Evolutionary conservation across 192 early-diverging fungal genomes (phyloP).

Genomic region (Coemansia sp.): DNA sequence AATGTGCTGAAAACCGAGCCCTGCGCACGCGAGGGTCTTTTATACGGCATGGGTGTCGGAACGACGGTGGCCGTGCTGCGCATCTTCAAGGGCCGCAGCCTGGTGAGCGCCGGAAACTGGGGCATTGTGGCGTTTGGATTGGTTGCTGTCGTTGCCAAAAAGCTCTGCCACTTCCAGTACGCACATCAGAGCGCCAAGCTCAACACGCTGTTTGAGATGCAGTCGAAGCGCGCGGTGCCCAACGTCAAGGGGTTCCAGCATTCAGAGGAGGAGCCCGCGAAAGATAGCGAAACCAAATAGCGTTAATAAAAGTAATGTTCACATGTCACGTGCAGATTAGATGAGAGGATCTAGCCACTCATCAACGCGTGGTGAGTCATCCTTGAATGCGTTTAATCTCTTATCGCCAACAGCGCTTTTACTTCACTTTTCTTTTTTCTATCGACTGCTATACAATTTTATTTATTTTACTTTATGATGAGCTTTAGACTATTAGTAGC

Average conservation of each 20-base stretch:
- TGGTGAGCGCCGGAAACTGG: conserved; percentile 46
- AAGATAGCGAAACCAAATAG: background rate
- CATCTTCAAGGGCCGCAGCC: conserved; percentile 28
- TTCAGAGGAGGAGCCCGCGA: background rate
- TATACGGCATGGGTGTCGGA: conserved; percentile 43
- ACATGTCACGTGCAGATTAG: background rate
- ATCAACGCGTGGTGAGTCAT: conserved; percentile 8
- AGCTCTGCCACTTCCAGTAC: conserved; percentile 43
- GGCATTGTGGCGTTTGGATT: conserved; percentile 30
- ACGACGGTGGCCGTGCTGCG: conserved; percentile 30
- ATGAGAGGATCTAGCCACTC: conserved; percentile 3
- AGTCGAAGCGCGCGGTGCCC: background rate
- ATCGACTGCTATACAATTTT: background rate
- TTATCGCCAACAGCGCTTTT: background rate
- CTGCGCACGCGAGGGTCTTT: conserved; percentile 49
- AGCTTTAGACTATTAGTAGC: conserved; percentile 53
- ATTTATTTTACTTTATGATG: conserved; percentile 8
- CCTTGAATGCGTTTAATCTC: background rate
- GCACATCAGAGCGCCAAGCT: conserved; percentile 39
- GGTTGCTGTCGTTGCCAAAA: conserved; percentile 27
- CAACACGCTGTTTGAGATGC: conserved; percentile 33
- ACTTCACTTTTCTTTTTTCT: background rate
- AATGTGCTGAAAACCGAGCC: conserved; percentile 23
- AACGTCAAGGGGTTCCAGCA: conserved; percentile 31
- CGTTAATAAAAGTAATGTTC: background rate